A percentile compares a stretch with the other conserved stretches of the same genome.
These are phyloP conservation scores for Nannochloropsis gaditana DNA, from an alignment of 108 stramenopile genomes.

Conservation along the genomic window DNA sequence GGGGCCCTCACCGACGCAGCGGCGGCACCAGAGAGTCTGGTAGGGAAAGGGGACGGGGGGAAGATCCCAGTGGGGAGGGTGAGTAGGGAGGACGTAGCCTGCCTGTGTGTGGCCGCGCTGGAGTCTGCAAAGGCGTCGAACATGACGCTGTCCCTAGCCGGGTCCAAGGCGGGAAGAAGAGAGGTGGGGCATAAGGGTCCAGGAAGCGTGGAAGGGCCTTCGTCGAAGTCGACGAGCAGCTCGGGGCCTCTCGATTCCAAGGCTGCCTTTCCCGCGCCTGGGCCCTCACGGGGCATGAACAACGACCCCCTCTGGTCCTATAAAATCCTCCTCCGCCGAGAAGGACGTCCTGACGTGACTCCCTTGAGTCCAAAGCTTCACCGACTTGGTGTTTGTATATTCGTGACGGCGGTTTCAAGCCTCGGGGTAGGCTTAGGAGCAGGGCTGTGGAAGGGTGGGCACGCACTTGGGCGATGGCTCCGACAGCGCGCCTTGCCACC, in stretches of 20 bases:
- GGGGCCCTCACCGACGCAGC: neutral
- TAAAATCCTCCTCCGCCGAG: slow-evolving; percentile 13
- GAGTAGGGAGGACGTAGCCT: neutral
- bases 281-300: slow-evolving; percentile 11
- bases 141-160: neutral
- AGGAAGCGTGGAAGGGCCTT: neutral
- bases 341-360: neutral
- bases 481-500: neutral
- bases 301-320: neutral
- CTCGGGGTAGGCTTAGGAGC: slow-evolving; percentile 15
- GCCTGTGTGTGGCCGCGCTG: slow-evolving; percentile 6
- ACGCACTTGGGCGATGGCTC: neutral
- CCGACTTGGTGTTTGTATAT: neutral
- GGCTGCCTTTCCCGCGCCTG: neutral
- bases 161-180: neutral
- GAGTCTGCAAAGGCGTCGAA: neutral
- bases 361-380: neutral
- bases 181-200: neutral
- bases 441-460: neutral
- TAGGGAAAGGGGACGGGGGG: neutral
- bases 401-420: neutral
- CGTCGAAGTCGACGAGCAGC: no score
- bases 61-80: slow-evolving; percentile 8
- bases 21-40: neutral
- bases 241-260: neutral